phyloP scores from a whole-genome alignment of 768 basidiomycete genomes.

The Podaxis pistillaris region DNA sequence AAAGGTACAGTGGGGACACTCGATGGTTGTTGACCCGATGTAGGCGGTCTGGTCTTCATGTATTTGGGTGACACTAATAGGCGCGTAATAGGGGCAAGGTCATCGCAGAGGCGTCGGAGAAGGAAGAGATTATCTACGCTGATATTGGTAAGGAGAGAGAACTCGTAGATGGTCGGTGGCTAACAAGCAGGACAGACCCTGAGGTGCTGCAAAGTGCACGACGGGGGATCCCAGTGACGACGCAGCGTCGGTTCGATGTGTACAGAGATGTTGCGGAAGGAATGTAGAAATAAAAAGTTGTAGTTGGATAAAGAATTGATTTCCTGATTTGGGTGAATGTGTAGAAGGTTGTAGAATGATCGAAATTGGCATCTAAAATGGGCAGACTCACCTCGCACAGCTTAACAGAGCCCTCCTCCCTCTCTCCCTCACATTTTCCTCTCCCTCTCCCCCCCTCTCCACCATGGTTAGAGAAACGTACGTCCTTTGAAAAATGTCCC shows the following conservation, averaged over 20 bases:
- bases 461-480: constrained; percentile 75
- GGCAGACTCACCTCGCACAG: constrained; percentile 20
- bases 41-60: constrained; percentile 35
- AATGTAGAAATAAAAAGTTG: not conserved
- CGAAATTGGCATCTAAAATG: constrained; percentile 33
- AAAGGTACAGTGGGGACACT: constrained; percentile 75
- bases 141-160: constrained; percentile 66
- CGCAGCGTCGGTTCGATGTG: constrained; percentile 89
- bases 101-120: constrained; percentile 69
- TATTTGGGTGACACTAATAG: constrained; percentile 12
- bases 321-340: constrained; percentile 38
- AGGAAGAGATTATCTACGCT: constrained; percentile 75
- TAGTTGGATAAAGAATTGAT: constrained; percentile 29
- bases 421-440: constrained; percentile 17
- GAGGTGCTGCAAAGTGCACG: constrained; percentile 63
- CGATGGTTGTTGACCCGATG: constrained; percentile 89
- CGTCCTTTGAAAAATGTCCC: constrained; percentile 19
- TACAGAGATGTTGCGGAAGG: constrained; percentile 63
- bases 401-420: constrained; percentile 18
- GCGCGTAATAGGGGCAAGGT: constrained; percentile 61
- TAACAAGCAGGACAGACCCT: constrained; percentile 36
- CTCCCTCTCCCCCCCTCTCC: constrained; percentile 15
- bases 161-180: no score
- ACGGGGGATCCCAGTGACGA: constrained; percentile 87
- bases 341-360: constrained; percentile 46